Percentiles rank a stretch among this genome's conserved stretches.
phyloP scores from a whole-genome alignment of 2,329 filamentous ascomycete species.

The Magnaporthiopsis incrustans region DNA sequence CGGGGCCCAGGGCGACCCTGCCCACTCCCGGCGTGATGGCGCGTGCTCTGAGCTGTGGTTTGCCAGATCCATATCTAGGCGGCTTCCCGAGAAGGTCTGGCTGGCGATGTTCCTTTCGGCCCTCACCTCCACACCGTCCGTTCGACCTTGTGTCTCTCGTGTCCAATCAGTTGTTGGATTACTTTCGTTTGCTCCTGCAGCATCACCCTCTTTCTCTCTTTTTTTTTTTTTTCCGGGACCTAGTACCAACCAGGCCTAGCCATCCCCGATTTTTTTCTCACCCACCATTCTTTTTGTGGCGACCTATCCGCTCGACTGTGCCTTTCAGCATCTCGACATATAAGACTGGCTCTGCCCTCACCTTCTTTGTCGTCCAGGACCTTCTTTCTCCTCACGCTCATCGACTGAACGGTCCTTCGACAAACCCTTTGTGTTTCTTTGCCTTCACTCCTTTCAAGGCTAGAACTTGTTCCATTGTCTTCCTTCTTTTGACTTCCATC shows the following conservation, averaged over 20 bases:
- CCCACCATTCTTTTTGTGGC: neutral
- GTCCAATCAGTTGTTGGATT: slow-evolving; percentile 14
- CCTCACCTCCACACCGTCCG: slow-evolving; percentile 4
- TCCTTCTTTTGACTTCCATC: slow-evolving; percentile 18
- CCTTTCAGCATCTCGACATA: slow-evolving; percentile 19
- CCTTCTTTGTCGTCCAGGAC: slow-evolving; percentile 2
- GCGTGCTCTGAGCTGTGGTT: neutral
- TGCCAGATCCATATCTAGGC: slow-evolving; percentile 14
- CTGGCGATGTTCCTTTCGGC: neutral
- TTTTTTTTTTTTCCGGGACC: slow-evolving; percentile 3
- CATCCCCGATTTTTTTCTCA: slow-evolving; percentile 2
- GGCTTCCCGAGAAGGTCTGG: slow-evolving; percentile 11
- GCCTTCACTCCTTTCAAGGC: slow-evolving; percentile 28
- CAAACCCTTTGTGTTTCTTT: neutral
- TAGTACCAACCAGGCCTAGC: slow-evolving; percentile 5
- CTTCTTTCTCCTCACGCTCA: slow-evolving; percentile 2
- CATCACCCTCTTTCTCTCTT: slow-evolving; percentile 1
- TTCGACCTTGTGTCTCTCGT: slow-evolving; percentile 10
- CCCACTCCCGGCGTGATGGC: slow-evolving; percentile 3
- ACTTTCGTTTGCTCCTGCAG: slow-evolving; percentile 7
- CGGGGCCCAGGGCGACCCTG: slow-evolving; percentile 10
- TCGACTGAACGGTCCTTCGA: slow-evolving; percentile 2
- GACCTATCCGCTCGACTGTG: neutral
- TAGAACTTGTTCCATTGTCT: slow-evolving; percentile 21
- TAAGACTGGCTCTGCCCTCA: slow-evolving; percentile 3